Conservation (phyloP, 2,329 filamentous ascomycete species). For the Botrytis elliptica region DNA sequence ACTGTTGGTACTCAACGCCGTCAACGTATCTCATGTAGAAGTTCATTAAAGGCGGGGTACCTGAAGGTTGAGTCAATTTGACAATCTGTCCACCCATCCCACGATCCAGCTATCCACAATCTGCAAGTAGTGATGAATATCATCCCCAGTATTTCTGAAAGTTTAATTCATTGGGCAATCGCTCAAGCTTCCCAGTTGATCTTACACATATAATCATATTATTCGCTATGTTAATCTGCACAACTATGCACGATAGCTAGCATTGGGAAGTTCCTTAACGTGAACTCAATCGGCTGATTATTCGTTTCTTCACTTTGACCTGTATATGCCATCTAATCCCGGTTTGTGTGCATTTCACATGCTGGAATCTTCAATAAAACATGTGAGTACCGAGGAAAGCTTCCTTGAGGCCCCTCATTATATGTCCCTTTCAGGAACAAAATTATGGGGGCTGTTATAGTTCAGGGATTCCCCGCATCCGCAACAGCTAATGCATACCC, state of each 20-base stretch:
- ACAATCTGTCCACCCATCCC: background rate
- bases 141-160: background rate
- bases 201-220: background rate
- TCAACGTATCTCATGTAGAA: background rate
- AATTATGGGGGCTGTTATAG: background rate
- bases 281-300: background rate
- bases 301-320: background rate
- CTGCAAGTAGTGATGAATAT: background rate
- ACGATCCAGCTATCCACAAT: background rate
- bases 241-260: background rate
- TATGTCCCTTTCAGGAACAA: background rate
- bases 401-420: background rate
- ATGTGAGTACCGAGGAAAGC: background rate
- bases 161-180: background rate
- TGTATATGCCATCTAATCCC: background rate
- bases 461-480: constrained; percentile 15
- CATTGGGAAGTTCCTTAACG: constrained; percentile 6
- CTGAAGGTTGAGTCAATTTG: background rate
- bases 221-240: background rate
- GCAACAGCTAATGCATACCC: background rate
- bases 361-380: background rate
- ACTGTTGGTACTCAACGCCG: too few relatives aligned
- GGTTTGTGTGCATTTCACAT: background rate
- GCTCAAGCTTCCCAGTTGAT: background rate
- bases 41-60: background rate